Evolutionary conservation across 805 yeast species (phyloP).

Genomic region (Kodamaea laetipori): DNA sequence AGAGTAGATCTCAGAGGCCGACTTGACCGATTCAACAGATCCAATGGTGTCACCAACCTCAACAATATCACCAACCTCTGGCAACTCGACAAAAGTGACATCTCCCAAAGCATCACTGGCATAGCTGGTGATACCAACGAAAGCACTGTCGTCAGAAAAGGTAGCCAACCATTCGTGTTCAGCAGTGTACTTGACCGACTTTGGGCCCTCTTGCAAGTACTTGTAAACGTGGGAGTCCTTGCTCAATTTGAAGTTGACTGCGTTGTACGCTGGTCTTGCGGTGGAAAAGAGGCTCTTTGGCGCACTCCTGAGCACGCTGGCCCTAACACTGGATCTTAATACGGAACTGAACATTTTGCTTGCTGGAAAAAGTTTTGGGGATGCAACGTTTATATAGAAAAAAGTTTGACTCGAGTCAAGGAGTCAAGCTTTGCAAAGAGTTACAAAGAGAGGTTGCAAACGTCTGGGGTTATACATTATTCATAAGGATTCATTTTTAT

Average conservation of each 20-base stretch:
- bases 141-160: slow-evolving; percentile 79
- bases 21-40: slow-evolving; percentile 91
- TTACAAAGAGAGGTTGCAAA: background rate
- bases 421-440: slow-evolving; percentile 1
- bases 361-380: slow-evolving; percentile 6
- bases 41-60: slow-evolving; percentile 83
- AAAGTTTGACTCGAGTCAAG: slow-evolving; percentile 6
- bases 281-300: slow-evolving; percentile 16
- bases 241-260: slow-evolving; percentile 37
- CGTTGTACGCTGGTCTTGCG: slow-evolving; percentile 22
- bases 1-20: slow-evolving; percentile 88
- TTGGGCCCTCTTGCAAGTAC: slow-evolving; percentile 45
- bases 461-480: too few relatives aligned
- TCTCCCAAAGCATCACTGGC: slow-evolving; percentile 98
- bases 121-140: slow-evolving; percentile 88
- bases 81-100: slow-evolving; percentile 90
- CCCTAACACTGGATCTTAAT: slow-evolving; percentile 15
- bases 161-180: slow-evolving; percentile 96
- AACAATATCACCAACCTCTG: slow-evolving; percentile 64
- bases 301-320: slow-evolving; percentile 3
- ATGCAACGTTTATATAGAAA: slow-evolving; percentile 1
- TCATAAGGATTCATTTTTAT: too few relatives aligned
- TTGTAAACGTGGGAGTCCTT: slow-evolving; percentile 41
- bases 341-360: slow-evolving; percentile 15
- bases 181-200: slow-evolving; percentile 64